Base-by-base conservation (phyloP, 2,329 filamentous ascomycete genomes). In the Zasmidium citrigriseum region DNA sequence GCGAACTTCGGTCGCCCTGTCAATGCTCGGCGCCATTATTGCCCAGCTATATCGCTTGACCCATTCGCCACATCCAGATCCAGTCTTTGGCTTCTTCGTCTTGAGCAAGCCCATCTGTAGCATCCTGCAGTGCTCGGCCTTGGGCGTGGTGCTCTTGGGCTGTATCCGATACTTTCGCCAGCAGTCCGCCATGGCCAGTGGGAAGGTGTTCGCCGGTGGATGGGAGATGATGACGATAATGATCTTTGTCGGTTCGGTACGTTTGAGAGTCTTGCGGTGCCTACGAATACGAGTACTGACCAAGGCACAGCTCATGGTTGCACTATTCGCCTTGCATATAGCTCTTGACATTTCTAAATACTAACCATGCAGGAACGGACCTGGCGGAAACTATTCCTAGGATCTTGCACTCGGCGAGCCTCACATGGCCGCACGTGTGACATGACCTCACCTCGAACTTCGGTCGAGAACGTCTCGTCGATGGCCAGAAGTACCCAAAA, bases 31-130 rank as follows among this genome's bases (percentile, higher is more conserved):
- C 18, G 83, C 88, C 2, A 66, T 85, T 2, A 81, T 88, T 24
- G 85, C 87, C 0, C 89, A 91, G 68, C 80, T 91, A 7, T 90
- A 89, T 66, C 79, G 82, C 20, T 76, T 88, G 2, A 81, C 87
- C 67, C 78, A 85, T 25, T 70, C 78, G 23, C 68, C 77, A 9
- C 67, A 74, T 16, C 76, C 74, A 1, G 65, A 75, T 38, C 72
- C 73, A 2, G 72, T 75, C 11, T 82, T 89, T 58, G 84, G 85
- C 1, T 90, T 85, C 69, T 83, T 79, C 59, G 73, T 80, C 11
- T 75, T 89, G 2, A 87, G 86, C 2, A 82, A 83, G 55, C 86
- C 88, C 0, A 72, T 91, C 3, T 73, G 79, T 3, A 78, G 74
- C 11, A 71, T 79, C 4, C 80, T 82, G 53, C 81, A 84, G 41